Evolutionary conservation across 495 filamentous ascomycete genomes (phyloP).

Genomic region (Aspergillus conjunctus): DNA sequence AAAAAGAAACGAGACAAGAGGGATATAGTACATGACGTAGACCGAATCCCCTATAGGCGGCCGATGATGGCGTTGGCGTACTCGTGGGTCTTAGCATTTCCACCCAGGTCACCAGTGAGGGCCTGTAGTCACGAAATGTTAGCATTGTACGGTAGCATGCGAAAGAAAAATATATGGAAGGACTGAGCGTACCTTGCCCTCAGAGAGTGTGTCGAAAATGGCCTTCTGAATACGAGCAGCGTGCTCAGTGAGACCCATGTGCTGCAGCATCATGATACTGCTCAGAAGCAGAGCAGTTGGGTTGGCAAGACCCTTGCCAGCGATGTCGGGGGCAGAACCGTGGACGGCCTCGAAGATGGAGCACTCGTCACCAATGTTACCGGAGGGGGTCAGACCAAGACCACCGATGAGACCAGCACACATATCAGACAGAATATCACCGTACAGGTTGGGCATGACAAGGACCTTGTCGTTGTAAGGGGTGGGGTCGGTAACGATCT

Average conservation of each 20-base stretch:
- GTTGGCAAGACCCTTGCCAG: constrained; percentile 92
- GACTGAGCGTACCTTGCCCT: constrained; percentile 73
- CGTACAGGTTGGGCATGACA: constrained; percentile 99
- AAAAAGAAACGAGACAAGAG: constrained; percentile 36
- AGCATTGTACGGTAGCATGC: constrained; percentile 11
- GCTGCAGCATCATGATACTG: constrained; percentile 98
- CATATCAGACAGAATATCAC: constrained; percentile 99
- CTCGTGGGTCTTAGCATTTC: constrained; percentile 88
- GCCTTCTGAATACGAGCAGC: constrained; percentile 89
- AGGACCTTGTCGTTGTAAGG: constrained; percentile 99
- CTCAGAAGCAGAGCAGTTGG: constrained; percentile 88
- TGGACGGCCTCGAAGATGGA: constrained; percentile 99
- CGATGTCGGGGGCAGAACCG: constrained; percentile 96
- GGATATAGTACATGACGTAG: constrained; percentile 44
- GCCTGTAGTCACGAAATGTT: constrained; percentile 42
- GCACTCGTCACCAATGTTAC: constrained; percentile 98
- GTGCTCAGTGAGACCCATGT: constrained; percentile 88
- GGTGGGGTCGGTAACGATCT: constrained; percentile 90
- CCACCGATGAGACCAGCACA: constrained; percentile 98
- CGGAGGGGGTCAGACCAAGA: constrained; percentile 93
- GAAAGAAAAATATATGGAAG: neutral
- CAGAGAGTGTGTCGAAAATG: constrained; percentile 88
- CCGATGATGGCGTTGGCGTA: constrained; percentile 90
- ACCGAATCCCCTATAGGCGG: constrained; percentile 63
- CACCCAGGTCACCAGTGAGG: constrained; percentile 92